Evolutionary conservation across 192 early-diverging fungal genomes (phyloP).

Genomic region (Coemansia asiatica): DNA sequence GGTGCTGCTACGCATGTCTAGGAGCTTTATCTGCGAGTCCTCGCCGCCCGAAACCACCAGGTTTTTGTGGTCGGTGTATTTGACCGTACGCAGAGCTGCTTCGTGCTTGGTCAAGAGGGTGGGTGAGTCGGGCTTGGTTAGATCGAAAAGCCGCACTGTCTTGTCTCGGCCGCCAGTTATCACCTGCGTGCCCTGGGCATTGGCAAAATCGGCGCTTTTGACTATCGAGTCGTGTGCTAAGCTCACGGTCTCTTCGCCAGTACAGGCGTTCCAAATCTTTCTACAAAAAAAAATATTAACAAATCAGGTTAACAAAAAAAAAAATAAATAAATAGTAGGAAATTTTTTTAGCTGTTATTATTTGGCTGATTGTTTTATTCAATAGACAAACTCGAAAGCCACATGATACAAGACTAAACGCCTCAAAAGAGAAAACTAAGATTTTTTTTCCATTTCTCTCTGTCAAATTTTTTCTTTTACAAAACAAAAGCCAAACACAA

Average conservation of each 20-base stretch:
- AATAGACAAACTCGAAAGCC: background rate
- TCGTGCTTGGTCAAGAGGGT: constrained; percentile 42
- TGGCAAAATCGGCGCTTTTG: constrained; percentile 76
- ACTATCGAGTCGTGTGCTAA: constrained; percentile 82
- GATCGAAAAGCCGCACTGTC: constrained; percentile 77
- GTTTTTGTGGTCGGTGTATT: constrained; percentile 47
- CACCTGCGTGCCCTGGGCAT: constrained; percentile 63
- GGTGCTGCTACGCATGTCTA: constrained; percentile 67
- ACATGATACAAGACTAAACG: too few species aligned
- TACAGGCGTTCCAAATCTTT: constrained; percentile 85
- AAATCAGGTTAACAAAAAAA: constrained; percentile 7
- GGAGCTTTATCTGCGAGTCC: constrained; percentile 59
- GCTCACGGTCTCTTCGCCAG: constrained; percentile 67
- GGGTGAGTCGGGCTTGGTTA: constrained; percentile 51
- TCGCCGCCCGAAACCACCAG: constrained; percentile 65
- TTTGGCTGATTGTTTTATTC: too few species aligned
- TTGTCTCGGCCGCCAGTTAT: constrained; percentile 85
- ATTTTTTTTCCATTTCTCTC: too few species aligned
- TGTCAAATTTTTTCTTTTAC: too few species aligned
- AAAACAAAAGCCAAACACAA: background rate
- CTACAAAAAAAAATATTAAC: constrained; percentile 27
- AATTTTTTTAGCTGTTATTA: background rate
- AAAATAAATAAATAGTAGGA: constrained; percentile 5
- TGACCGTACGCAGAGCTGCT: constrained; percentile 39
- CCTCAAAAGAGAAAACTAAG: too few species aligned